phyloP scores from a whole-genome alignment of 2,329 filamentous ascomycete species.

The Xylaria sp. region DNA sequence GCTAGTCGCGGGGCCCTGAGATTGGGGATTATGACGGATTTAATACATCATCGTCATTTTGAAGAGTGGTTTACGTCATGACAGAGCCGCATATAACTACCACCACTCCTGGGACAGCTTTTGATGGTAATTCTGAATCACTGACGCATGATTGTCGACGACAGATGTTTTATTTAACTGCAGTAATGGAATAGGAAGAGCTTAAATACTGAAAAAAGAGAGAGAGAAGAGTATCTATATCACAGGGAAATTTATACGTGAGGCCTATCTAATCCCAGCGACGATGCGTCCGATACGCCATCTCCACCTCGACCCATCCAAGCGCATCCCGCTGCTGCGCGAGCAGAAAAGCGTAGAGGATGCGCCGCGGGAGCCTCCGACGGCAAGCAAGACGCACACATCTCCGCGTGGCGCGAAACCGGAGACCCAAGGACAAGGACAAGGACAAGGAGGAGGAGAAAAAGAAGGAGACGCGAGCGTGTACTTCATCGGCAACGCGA shows the following conservation, averaged over 20 bases:
- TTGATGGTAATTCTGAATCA: background rate
- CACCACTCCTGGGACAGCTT: background rate
- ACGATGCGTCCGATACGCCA: slow-evolving; percentile 42
- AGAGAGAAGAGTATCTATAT: background rate
- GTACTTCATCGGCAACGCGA: slow-evolving; percentile 67
- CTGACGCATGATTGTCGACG: background rate
- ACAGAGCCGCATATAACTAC: background rate
- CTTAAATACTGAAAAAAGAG: background rate
- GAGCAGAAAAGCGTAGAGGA: slow-evolving; percentile 41
- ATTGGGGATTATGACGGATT: slow-evolving; percentile 5
- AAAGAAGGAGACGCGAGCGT: slow-evolving; percentile 54
- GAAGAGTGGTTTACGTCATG: slow-evolving; percentile 22
- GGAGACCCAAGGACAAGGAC: slow-evolving; percentile 37
- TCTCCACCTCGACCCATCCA: slow-evolving; percentile 43
- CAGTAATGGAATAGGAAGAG: too few species aligned
- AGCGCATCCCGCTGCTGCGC: slow-evolving; percentile 49
- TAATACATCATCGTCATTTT: slow-evolving; percentile 18
- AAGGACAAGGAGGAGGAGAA: background rate
- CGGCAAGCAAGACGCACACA: slow-evolving; percentile 42
- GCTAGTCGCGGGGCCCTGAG: too few species aligned
- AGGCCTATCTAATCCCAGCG: background rate
- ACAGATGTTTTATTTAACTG: background rate
- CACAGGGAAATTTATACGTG: background rate
- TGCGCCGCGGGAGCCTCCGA: slow-evolving; percentile 36
- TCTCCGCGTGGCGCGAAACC: slow-evolving; percentile 37